phyloP scores from a whole-genome alignment of 257 asterid species.

The Solanum megistacrolobum region DNA sequence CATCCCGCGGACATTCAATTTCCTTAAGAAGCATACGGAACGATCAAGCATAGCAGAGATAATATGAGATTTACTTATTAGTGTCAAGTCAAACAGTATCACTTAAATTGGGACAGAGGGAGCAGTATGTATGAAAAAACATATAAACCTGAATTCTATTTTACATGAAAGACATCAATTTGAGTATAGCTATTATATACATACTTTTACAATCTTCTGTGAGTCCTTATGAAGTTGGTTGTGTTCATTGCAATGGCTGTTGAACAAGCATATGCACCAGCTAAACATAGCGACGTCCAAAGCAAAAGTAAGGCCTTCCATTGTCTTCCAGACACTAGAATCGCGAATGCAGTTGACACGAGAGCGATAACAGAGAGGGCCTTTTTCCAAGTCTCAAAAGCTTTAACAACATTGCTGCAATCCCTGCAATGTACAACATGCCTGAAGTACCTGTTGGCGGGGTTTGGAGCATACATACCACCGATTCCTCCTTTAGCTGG shows the following conservation, averaged over 20 bases:
- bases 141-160: not conserved
- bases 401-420: conserved; percentile 39
- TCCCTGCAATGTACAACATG: conserved; percentile 74
- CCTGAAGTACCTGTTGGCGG: conserved; percentile 64
- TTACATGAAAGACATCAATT: not conserved
- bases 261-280: conserved; percentile 56
- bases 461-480: conserved; percentile 58
- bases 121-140: not conserved
- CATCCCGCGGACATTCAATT: not conserved
- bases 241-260: conserved; percentile 56
- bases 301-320: conserved; percentile 65
- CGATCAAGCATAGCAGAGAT: not conserved
- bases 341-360: conserved; percentile 58
- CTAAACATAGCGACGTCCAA: conserved; percentile 49
- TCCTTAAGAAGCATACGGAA: not conserved
- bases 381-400: conserved; percentile 50
- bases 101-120: not conserved
- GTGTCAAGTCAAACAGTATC: not conserved
- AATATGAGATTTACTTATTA: not conserved
- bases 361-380: conserved; percentile 52
- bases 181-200: not conserved
- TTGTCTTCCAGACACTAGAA: conserved; percentile 63
- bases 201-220: conserved; percentile 58
- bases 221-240: conserved; percentile 77
- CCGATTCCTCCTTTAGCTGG: conserved; percentile 94